These are phyloP conservation scores for Amanita phalloides DNA, from an alignment of 768 basidiomycete genomes.

Conservation along the genomic window DNA sequence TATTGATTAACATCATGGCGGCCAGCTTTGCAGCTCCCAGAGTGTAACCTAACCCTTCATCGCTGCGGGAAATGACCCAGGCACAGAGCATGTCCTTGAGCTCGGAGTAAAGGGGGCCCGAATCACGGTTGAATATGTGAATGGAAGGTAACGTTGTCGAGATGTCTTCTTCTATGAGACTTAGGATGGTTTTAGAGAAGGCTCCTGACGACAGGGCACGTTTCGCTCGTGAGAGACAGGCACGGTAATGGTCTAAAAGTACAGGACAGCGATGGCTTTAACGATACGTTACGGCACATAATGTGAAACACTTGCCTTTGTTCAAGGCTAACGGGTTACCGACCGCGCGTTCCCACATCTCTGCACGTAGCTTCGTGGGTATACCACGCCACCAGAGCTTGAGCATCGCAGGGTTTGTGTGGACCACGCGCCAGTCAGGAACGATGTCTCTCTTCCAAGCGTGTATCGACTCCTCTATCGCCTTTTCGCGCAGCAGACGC, in stretches of 20 bases:
- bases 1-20: slow-evolving; percentile 80
- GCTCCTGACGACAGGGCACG: slow-evolving; percentile 53
- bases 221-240: slow-evolving; percentile 63
- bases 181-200: slow-evolving; percentile 55
- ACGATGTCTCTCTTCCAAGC: slow-evolving; percentile 73
- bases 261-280: background rate
- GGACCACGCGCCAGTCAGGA: slow-evolving; percentile 74
- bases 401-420: slow-evolving; percentile 52
- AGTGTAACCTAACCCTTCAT: slow-evolving; percentile 73
- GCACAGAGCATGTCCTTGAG: slow-evolving; percentile 78
- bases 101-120: slow-evolving; percentile 73
- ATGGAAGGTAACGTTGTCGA: slow-evolving; percentile 60
- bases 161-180: slow-evolving; percentile 67
- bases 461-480: slow-evolving; percentile 57
- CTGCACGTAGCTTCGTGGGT: slow-evolving; percentile 68
- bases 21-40: slow-evolving; percentile 62
- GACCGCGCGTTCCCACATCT: slow-evolving; percentile 78
- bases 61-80: slow-evolving; percentile 79
- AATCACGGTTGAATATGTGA: slow-evolving; percentile 69
- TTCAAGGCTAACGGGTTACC: slow-evolving; percentile 76
- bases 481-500: slow-evolving; percentile 50
- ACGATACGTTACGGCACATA: background rate
- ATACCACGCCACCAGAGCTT: slow-evolving; percentile 86
- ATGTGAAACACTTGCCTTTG: slow-evolving; percentile 44
- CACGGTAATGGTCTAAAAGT: slow-evolving; percentile 55